Conservation (phyloP, 2,329 filamentous ascomycete species). For the Claviceps monticola region DNA sequence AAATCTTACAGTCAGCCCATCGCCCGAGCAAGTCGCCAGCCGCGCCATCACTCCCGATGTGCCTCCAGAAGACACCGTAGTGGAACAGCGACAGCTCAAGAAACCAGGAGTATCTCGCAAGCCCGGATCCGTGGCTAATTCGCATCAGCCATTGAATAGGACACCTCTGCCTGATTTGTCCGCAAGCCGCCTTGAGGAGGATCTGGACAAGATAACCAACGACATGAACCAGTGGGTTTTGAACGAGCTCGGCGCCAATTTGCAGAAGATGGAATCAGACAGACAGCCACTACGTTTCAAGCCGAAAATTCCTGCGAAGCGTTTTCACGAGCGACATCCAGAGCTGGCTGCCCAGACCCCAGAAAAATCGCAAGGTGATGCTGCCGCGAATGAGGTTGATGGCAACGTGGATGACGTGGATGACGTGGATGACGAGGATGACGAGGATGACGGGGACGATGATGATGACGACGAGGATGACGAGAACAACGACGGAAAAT, state of each 20-base stretch:
- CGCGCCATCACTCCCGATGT: slow-evolving; percentile 1
- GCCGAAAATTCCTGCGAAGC: slow-evolving; percentile 40
- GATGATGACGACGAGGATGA: slow-evolving; percentile 24
- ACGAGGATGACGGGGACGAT: slow-evolving; percentile 31
- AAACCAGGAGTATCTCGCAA: slow-evolving; percentile 18
- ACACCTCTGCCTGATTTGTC: slow-evolving; percentile 20
- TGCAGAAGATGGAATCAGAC: slow-evolving; percentile 33
- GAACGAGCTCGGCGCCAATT: slow-evolving; percentile 40
- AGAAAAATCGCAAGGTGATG: slow-evolving; percentile 11
- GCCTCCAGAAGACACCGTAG: slow-evolving; percentile 3
- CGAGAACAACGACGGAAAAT: slow-evolving; percentile 36
- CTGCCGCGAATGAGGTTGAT: slow-evolving; percentile 25
- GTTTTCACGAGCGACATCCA: slow-evolving; percentile 43
- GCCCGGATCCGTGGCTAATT: slow-evolving; percentile 7
- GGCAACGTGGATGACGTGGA: slow-evolving; percentile 27
- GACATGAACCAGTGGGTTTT: slow-evolving; percentile 47
- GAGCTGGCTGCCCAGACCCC: slow-evolving; percentile 12
- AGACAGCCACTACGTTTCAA: slow-evolving; percentile 30
- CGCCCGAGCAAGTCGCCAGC: neutral
- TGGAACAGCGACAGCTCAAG: slow-evolving; percentile 18
- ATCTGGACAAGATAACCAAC: slow-evolving; percentile 36
- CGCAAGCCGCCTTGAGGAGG: slow-evolving; percentile 21
- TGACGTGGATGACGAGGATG: slow-evolving; percentile 29
- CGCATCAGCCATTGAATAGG: slow-evolving; percentile 9
- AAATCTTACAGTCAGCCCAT: slow-evolving; percentile 9